A percentile compares a stretch with the other conserved stretches of the same genome.
phyloP scores from a whole-genome alignment of 164 flowering plant genomes.

The Pachysandra terminalis region DNA sequence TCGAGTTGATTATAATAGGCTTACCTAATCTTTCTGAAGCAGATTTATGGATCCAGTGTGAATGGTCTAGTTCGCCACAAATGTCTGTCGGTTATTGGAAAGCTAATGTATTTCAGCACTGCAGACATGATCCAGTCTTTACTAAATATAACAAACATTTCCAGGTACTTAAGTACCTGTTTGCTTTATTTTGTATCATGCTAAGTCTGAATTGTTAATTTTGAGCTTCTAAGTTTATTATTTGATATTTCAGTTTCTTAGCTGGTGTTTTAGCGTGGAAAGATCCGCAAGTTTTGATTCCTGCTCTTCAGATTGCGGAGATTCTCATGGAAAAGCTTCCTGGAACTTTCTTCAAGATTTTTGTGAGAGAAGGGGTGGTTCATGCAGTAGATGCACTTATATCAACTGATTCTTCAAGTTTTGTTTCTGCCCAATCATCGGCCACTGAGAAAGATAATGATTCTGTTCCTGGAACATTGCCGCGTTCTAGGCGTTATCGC shows the following conservation, averaged over 20 bases:
- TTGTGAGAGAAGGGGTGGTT: conserved; percentile 95
- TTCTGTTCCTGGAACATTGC: conserved; percentile 50
- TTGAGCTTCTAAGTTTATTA: conserved; percentile 8
- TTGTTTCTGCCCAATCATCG: conserved; percentile 35
- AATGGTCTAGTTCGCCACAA: conserved; percentile 96
- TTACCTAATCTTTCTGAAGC: conserved; percentile 15
- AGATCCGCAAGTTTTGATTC: conserved; percentile 92
- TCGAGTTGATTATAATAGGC: conserved; percentile 3
- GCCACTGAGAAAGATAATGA: conserved; percentile 72
- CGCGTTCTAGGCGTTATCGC: conserved; percentile 78
- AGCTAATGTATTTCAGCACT: conserved; percentile 91
- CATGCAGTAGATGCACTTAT: conserved; percentile 90
- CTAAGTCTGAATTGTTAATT: neutral
- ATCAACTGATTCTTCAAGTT: conserved; percentile 32
- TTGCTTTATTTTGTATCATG: neutral
- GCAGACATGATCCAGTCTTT: conserved; percentile 88
- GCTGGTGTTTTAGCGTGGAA: conserved; percentile 98
- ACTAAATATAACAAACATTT: conserved; percentile 69
- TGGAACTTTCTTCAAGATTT: conserved; percentile 84
- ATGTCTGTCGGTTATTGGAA: conserved; percentile 91
- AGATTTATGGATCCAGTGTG: conserved; percentile 99
- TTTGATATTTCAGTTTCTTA: conserved; percentile 58
- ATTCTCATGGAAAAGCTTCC: conserved; percentile 99
- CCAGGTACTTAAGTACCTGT: conserved; percentile 49
- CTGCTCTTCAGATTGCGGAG: conserved; percentile 90